Conservation (phyloP, 169 alveolate species). For the Cyclospora cayetanensis region DNA sequence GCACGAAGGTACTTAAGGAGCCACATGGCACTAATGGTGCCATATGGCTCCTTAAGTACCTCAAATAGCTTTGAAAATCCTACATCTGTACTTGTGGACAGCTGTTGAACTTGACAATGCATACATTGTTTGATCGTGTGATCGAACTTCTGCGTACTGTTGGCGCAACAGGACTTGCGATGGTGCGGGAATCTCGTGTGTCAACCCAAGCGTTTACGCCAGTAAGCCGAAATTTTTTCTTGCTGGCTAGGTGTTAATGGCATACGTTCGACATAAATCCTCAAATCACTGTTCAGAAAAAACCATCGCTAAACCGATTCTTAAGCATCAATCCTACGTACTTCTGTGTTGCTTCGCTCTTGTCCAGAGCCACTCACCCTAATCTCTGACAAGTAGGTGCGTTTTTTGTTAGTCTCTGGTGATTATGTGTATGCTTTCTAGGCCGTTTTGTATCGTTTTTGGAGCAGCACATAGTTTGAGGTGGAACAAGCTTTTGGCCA, state of each 20-base stretch:
- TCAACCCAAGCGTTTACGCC: conserved; percentile 31
- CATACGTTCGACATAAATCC: background rate
- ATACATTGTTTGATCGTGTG: background rate
- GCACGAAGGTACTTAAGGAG: background rate
- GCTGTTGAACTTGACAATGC: too few species aligned
- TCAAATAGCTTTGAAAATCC: background rate
- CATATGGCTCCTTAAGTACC: background rate
- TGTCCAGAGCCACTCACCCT: too few species aligned
- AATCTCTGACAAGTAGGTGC: too few species aligned
- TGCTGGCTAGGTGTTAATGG: background rate
- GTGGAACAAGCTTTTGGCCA: too few species aligned
- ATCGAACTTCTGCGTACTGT: background rate
- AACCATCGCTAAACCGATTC: background rate
- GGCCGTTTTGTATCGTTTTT: background rate
- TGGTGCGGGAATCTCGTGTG: conserved; percentile 24
- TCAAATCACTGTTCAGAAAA: too few species aligned
- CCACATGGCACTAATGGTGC: background rate
- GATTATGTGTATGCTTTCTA: background rate
- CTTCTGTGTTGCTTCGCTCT: too few species aligned
- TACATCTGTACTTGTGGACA: background rate
- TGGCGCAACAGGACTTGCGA: conserved; percentile 24
- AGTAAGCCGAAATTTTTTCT: background rate
- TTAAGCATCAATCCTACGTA: background rate
- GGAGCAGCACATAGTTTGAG: background rate
- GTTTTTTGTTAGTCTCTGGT: too few species aligned